These are phyloP conservation scores for Phytopythium litorale DNA, from an alignment of 352 stramenopile species.

Conservation along the genomic window DNA sequence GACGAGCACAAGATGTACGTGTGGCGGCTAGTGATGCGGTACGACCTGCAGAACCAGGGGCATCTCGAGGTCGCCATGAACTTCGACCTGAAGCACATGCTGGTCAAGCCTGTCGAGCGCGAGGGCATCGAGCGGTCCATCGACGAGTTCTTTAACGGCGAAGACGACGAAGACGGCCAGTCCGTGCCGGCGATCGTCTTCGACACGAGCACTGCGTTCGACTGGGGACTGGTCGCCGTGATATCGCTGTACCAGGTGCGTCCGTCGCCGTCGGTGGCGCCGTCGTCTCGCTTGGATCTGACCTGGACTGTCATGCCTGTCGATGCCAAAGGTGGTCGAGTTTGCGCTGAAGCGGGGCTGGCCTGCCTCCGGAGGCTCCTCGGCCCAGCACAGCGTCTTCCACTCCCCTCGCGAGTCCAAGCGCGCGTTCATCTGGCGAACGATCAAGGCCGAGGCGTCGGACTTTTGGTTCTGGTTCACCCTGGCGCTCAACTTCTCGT, in stretches of 20 bases:
- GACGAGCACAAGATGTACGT: slow-evolving; percentile 29
- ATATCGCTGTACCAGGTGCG: slow-evolving; percentile 49
- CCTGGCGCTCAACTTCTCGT: slow-evolving; percentile 47
- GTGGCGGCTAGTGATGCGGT: slow-evolving; percentile 62
- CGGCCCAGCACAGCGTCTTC: not conserved
- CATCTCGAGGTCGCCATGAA: slow-evolving; percentile 66
- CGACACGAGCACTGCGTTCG: slow-evolving; percentile 34
- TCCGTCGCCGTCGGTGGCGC: not conserved
- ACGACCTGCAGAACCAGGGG: slow-evolving; percentile 66
- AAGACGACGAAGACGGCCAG: slow-evolving; percentile 6
- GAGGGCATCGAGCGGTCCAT: not conserved
- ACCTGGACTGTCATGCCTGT: not conserved
- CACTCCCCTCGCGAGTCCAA: slow-evolving; percentile 11
- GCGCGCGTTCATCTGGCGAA: slow-evolving; percentile 11
- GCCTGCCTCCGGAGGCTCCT: too few relatives aligned
- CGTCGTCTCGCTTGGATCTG: not conserved
- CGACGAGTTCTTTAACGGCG: slow-evolving; percentile 6
- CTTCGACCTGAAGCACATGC: slow-evolving; percentile 34
- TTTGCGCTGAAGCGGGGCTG: slow-evolving; percentile 36
- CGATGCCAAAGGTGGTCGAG: slow-evolving; percentile 27
- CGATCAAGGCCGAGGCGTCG: slow-evolving; percentile 15
- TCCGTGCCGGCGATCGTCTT: slow-evolving; percentile 46
- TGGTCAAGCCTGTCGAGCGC: slow-evolving; percentile 11
- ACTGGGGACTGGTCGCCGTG: slow-evolving; percentile 36
- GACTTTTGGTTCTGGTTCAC: slow-evolving; percentile 71